Conservation (phyloP, 2,329 filamentous ascomycete genomes). For the Diaporthe ampelina region DNA sequence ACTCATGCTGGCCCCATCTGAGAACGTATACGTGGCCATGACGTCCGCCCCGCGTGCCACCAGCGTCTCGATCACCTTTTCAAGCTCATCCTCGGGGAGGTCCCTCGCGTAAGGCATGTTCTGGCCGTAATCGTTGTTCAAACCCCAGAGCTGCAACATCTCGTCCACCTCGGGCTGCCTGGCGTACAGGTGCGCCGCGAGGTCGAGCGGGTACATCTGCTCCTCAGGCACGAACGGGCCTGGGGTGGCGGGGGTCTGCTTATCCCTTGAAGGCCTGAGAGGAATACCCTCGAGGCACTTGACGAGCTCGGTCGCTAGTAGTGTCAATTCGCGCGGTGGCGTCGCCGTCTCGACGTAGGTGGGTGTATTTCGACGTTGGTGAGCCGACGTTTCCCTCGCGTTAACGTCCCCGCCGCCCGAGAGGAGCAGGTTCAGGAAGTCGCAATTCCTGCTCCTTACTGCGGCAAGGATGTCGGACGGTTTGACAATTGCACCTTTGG, state of each 20-base stretch:
- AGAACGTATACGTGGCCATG: neutral
- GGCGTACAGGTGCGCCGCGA: slow-evolving; percentile 8
- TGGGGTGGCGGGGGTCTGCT: no score
- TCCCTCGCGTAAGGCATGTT: no score
- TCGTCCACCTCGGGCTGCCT: neutral
- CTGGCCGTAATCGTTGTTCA: no score
- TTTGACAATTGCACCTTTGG: slow-evolving; percentile 1
- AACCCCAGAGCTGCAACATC: no score
- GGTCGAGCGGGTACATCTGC: slow-evolving; percentile 21
- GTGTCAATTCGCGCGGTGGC: neutral
- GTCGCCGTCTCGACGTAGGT: neutral
- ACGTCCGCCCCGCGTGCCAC: slow-evolving; percentile 3
- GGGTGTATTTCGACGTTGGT: neutral
- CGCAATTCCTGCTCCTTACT: neutral
- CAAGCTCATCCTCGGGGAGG: neutral
- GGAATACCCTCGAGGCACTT: no score
- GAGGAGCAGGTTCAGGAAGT: neutral
- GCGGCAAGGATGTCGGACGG: slow-evolving; percentile 14
- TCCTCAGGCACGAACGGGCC: neutral
- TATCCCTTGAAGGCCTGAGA: no score
- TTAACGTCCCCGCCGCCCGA: slow-evolving; percentile 15
- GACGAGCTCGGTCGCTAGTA: no score
- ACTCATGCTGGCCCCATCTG: neutral
- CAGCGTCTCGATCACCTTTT: neutral
- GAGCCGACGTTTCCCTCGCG: neutral